Base-by-base conservation (phyloP, 2,329 filamentous ascomycete genomes). In the Mycocentrospora acerina region DNA sequence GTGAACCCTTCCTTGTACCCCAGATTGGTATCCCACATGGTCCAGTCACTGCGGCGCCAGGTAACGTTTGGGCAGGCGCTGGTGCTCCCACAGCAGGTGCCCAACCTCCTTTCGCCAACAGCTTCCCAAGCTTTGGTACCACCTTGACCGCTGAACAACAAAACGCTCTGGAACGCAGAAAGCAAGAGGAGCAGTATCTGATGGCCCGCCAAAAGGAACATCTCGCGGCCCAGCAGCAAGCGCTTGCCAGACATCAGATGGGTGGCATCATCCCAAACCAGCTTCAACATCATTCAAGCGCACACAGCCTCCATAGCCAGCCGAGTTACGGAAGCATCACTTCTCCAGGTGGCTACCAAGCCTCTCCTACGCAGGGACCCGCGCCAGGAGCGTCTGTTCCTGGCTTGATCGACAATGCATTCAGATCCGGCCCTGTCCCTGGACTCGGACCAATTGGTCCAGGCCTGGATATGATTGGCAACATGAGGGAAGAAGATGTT, bases 91-190 rank as follows among this genome's bases (percentile, higher is more conserved):
- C 66, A 46, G 69, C 59, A 47, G 70, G 62, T 42, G 74, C 69
- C 60, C 80, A 83, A 39, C 93, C 93, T 40, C 94, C 93, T 5
- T 88, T 98, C 57, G 89, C 91, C 6, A 88, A 84, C 37, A 90
- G 90, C 35, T 97, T 98, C 67, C 94, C 93, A 1, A 95, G 88
- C 62, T 98, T 97, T 64, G 93, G 93, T 5, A 90, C 93, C 7
- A 98, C 94, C 1, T 74, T 98, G 53, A 98, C 94, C 7, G 93
- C 93, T 0, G 91, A 97, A 60, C 93, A 98, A 68, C 93, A 98
- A 65, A 98, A 98, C 70, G 95, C 95, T 26, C 75, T 98, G 2
- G 93, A 98, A 71, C 82, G 93, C 37, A 80, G 93, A 35, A 98
- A 98, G 73, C 93, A 98, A 66, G 93, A 98, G 68, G 94, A 98